Conservation (phyloP, 805 yeast genomes). For the Kurtzmaniella cleridarum region DNA sequence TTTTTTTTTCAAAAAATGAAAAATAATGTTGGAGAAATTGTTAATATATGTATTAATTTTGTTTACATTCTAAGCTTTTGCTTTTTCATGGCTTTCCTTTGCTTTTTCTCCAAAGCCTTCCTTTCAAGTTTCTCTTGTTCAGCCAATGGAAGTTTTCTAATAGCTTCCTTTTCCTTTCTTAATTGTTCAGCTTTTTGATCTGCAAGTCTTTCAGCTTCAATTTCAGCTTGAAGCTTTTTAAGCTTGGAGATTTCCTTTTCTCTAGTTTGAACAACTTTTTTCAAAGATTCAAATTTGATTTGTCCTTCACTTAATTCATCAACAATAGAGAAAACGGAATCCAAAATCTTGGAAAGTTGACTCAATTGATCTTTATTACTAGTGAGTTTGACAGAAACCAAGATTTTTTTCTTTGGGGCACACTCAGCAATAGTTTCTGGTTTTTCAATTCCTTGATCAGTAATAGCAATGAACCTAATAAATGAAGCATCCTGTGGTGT, state of each 20-base stretch:
- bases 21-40: background rate
- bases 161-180: conserved; percentile 56
- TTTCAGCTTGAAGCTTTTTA: conserved; percentile 60
- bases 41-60: background rate
- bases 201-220: conserved; percentile 61
- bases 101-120: conserved; percentile 77
- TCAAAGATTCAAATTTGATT: conserved; percentile 62
- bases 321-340: conserved; percentile 52
- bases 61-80: conserved; percentile 41
- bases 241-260: conserved; percentile 66
- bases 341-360: conserved; percentile 45
- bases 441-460: conserved; percentile 75
- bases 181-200: conserved; percentile 67
- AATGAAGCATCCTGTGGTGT: conserved; percentile 43
- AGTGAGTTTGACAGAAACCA: conserved; percentile 52
- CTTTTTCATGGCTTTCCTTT: conserved; percentile 64
- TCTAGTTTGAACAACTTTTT: conserved; percentile 75
- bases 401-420: conserved; percentile 47
- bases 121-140: conserved; percentile 75
- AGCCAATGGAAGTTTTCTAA: conserved; percentile 58
- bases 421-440: conserved; percentile 60
- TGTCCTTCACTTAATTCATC: conserved; percentile 50
- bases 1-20: background rate
- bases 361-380: conserved; percentile 44
- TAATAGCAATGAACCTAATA: conserved; percentile 67